These are phyloP conservation scores for Kalmusia sp. DNA, from an alignment of 2,329 filamentous ascomycete species.

Conservation along the genomic window DNA sequence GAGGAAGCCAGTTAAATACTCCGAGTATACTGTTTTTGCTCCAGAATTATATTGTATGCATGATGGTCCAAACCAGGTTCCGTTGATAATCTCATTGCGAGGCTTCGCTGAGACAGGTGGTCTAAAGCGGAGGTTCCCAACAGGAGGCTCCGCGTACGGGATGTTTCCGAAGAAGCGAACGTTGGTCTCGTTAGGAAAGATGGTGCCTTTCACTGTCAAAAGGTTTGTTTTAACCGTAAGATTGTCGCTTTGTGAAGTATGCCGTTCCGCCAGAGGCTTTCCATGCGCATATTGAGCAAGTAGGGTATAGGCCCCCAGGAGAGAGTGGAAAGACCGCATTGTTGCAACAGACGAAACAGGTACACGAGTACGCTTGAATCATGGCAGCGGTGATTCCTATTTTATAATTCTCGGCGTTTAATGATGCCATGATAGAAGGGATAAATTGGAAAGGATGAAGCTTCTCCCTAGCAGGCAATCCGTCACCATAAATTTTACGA, in stretches of 20 bases:
- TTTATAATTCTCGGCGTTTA: no score
- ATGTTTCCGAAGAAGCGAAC: slow-evolving; percentile 29
- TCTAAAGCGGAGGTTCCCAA: slow-evolving; percentile 21
- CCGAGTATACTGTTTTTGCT: slow-evolving; percentile 25
- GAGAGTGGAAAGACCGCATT: neutral
- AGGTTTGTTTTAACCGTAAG: slow-evolving; percentile 24
- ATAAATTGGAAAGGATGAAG: neutral
- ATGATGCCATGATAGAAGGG: neutral
- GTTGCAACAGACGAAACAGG: neutral
- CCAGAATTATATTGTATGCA: slow-evolving; percentile 29
- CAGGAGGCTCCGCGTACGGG: slow-evolving; percentile 27
- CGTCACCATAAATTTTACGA: neutral
- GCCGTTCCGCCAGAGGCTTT: neutral
- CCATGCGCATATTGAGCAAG: neutral
- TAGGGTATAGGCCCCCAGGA: neutral
- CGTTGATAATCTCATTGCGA: slow-evolving; percentile 20
- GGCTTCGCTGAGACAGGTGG: slow-evolving; percentile 24
- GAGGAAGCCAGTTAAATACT: slow-evolving; percentile 28
- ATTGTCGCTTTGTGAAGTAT: neutral
- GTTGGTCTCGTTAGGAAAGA: slow-evolving; percentile 25
- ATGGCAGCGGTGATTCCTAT: neutral
- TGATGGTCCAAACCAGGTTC: slow-evolving; percentile 27
- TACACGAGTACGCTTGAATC: neutral
- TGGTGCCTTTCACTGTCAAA: slow-evolving; percentile 24
- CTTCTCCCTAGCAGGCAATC: neutral